Evolutionary conservation across 352 stramenopile genomes (phyloP).

Genomic region (Pythium brassicae): DNA sequence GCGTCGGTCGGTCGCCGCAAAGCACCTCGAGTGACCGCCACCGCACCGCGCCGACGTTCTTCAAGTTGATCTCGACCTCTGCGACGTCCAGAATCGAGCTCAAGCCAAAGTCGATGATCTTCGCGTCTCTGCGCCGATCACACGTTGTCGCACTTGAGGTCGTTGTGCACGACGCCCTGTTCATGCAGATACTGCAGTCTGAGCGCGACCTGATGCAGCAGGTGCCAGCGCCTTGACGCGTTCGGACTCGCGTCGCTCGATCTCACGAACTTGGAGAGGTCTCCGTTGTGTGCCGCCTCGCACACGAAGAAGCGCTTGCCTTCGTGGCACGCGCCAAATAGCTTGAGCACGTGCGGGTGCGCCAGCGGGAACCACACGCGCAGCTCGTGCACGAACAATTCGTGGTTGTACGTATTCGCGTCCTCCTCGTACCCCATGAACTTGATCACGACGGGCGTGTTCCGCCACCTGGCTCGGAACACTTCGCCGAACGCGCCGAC

Average conservation of each 20-base stretch:
- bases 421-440: slow-evolving; percentile 11
- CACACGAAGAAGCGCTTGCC: slow-evolving; percentile 33
- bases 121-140: slow-evolving; percentile 5
- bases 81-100: slow-evolving; percentile 6
- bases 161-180: slow-evolving; percentile 8
- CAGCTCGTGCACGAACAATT: slow-evolving; percentile 23
- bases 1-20: slow-evolving; percentile 4
- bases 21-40: slow-evolving; percentile 8
- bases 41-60: slow-evolving; percentile 1
- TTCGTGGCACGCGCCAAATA: slow-evolving; percentile 34
- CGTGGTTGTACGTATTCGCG: background rate
- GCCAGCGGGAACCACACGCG: slow-evolving; percentile 29
- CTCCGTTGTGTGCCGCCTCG: slow-evolving; percentile 23
- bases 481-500: slow-evolving; percentile 6
- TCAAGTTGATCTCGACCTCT: slow-evolving; percentile 5
- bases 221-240: slow-evolving; percentile 1
- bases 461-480: slow-evolving; percentile 5
- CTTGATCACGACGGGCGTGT: slow-evolving; percentile 9
- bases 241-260: background rate
- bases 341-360: slow-evolving; percentile 35
- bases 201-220: slow-evolving; percentile 9
- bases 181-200: slow-evolving; percentile 12
- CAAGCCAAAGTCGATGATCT: slow-evolving; percentile 13
- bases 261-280: slow-evolving; percentile 20
- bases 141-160: slow-evolving; percentile 15